Evolutionary conservation across 2,329 filamentous ascomycete species (phyloP).

Genomic region (Fusarium sp.): DNA sequence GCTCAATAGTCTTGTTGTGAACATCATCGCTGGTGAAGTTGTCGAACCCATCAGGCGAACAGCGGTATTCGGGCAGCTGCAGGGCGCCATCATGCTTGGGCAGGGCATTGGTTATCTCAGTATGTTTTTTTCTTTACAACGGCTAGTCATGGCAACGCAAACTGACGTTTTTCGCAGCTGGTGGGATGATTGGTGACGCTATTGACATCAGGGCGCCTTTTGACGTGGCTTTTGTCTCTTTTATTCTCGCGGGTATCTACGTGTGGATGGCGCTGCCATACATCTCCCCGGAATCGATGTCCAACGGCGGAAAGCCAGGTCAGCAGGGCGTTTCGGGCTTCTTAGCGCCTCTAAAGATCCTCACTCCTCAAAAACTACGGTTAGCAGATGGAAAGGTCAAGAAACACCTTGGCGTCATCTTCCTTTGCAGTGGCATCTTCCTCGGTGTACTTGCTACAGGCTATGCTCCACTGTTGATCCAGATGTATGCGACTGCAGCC

Average conservation of each 20-base stretch:
- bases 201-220: slow-evolving; percentile 76
- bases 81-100: slow-evolving; percentile 76
- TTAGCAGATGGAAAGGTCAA: slow-evolving; percentile 63
- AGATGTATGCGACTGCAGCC: slow-evolving; percentile 69
- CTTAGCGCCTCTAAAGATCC: slow-evolving; percentile 73
- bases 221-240: slow-evolving; percentile 71
- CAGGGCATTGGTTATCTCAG: slow-evolving; percentile 73
- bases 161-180: slow-evolving; percentile 56
- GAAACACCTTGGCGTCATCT: slow-evolving; percentile 72
- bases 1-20: slow-evolving; percentile 67
- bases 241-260: slow-evolving; percentile 61
- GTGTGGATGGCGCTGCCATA: slow-evolving; percentile 61
- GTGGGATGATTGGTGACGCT: slow-evolving; percentile 73
- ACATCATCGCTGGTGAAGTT: slow-evolving; percentile 76
- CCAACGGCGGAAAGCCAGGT: slow-evolving; percentile 49
- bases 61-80: slow-evolving; percentile 73
- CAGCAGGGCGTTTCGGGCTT: slow-evolving; percentile 63
- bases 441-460: slow-evolving; percentile 76
- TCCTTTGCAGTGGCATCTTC: slow-evolving; percentile 76
- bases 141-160: accelerated
- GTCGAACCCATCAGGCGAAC: slow-evolving; percentile 72
- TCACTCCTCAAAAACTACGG: slow-evolving; percentile 69
- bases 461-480: slow-evolving; percentile 73
- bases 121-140: slow-evolving; percentile 46
- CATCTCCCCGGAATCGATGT: slow-evolving; percentile 61